Conservation (phyloP, 768 basidiomycete species). For the Guyanaporus albipodus region DNA sequence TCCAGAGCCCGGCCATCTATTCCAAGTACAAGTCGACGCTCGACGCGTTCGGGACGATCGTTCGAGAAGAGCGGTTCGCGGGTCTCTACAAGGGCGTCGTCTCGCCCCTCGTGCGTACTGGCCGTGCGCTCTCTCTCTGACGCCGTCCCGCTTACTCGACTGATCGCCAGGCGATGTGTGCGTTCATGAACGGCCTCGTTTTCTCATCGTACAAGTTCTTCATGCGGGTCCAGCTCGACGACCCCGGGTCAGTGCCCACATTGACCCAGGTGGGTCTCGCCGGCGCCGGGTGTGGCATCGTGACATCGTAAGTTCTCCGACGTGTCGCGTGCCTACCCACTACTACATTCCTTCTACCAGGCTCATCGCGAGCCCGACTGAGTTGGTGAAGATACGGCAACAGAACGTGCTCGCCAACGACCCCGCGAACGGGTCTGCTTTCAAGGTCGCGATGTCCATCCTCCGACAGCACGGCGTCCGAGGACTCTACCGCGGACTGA, state of each 20-base stretch:
- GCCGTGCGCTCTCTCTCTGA: background rate
- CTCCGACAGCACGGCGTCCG: constrained; percentile 50
- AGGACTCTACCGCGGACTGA: constrained; percentile 75
- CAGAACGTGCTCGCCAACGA: constrained; percentile 46
- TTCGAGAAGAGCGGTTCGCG: constrained; percentile 62
- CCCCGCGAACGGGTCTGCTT: constrained; percentile 41
- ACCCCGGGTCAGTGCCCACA: constrained; percentile 48
- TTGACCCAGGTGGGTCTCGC: constrained; percentile 72
- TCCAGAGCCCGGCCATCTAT: constrained; percentile 62
- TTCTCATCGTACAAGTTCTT: constrained; percentile 84
- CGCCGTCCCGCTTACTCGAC: background rate
- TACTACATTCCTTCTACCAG: constrained; percentile 33
- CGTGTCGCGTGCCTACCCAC: background rate
- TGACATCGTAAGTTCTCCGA: constrained; percentile 59
- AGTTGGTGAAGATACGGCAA: constrained; percentile 85
- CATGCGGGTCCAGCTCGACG: constrained; percentile 59
- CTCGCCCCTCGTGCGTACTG: constrained; percentile 73
- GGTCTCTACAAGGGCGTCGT: constrained; percentile 75
- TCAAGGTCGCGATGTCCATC: constrained; percentile 53
- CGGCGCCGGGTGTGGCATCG: constrained; percentile 74
- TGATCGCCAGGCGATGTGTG: constrained; percentile 52
- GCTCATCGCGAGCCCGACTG: constrained; percentile 75
- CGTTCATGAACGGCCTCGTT: constrained; percentile 80
- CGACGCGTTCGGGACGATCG: constrained; percentile 63
- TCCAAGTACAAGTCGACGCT: constrained; percentile 57